Percentiles rank a stretch among this genome's conserved stretches.
phyloP scores from a whole-genome alignment of 345 rosid genomes.

The Gossypium rotundifolium region DNA sequence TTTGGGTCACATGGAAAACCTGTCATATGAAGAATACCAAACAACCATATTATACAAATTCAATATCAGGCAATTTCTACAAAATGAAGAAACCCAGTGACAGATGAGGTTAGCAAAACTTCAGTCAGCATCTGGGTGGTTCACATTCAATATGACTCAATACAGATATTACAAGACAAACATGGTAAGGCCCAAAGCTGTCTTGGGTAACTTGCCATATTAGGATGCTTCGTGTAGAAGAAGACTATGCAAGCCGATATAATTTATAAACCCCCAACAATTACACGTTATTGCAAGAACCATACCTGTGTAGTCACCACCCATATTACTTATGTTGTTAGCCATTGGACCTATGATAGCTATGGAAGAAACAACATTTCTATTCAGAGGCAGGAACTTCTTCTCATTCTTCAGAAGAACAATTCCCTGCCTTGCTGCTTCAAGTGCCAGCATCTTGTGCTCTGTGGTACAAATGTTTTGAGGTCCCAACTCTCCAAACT shows the following conservation, averaged over 20 bases:
- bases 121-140: not conserved
- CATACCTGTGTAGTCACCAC: slow-evolving; percentile 78
- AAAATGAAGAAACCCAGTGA: slow-evolving; percentile 5
- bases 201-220: not conserved
- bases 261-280: not conserved
- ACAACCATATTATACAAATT: not conserved
- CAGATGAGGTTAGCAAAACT: not conserved
- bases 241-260: not conserved
- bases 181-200: not conserved
- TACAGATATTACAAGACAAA: not conserved
- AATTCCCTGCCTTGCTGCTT: slow-evolving; percentile 85
- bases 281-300: not conserved
- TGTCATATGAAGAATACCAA: slow-evolving; percentile 17
- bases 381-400: slow-evolving; percentile 57
- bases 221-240: not conserved
- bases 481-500: slow-evolving; percentile 53
- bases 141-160: not conserved
- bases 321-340: slow-evolving; percentile 44
- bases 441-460: slow-evolving; percentile 69
- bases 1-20: slow-evolving; percentile 67
- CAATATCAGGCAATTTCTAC: not conserved
- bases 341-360: slow-evolving; percentile 88
- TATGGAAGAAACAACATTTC: slow-evolving; percentile 43
- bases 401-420: slow-evolving; percentile 83
- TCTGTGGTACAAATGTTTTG: slow-evolving; percentile 54